Evolutionary conservation across 176 grass and related monocot species (phyloP), one percentile per base, ranked within the genome.

Genomic region (Melocanna baccifera): DNA sequence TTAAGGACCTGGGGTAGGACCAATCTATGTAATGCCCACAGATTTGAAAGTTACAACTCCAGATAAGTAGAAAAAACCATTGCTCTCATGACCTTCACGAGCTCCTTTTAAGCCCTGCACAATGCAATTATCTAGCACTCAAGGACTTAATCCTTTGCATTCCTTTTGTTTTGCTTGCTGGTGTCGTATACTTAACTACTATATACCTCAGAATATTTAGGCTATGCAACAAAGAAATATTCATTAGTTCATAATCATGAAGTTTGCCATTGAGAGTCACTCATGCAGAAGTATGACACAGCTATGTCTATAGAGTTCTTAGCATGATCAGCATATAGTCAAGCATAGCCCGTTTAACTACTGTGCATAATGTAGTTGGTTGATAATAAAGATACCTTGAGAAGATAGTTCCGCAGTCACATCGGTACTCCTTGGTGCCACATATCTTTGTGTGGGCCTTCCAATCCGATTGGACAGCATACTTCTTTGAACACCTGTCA

Each of bases 371-470:
- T 62, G 12, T 51, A 51, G 3, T 71, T 71, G 42, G 30, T 65
- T 45, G 45, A 61, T 73, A 9, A 83, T 40, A 82, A 52, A 52
- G 52, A 79, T 92, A 92, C 91, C 91, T 85, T 69, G 87, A 92
- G 66, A 92, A 92, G 26, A 92, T 81, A 40, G 84, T 92, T 74
- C 91, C 91, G 18, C 91, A 92, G 50, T 92, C 87, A 37, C 91
- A 92, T 57, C 87, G 87, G 64, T 92, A 90, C 50, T 92, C 91
- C 77, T 90, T 90, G 0, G 91, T 90, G 48, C 87, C 91, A 50
- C 91, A 92, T 85, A 87, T 87, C 87, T 92, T 92, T n/a, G 84
- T 82, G 69, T 92, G 91, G 62, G 87, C 91, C 81, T 92, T 92
- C 91, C 91, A 92, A 37, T 92, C 91, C 3, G 91, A 92, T 39